These are phyloP conservation scores for Dryas drummondii DNA, from an alignment of 306 rosid species.

Conservation along the genomic window DNA sequence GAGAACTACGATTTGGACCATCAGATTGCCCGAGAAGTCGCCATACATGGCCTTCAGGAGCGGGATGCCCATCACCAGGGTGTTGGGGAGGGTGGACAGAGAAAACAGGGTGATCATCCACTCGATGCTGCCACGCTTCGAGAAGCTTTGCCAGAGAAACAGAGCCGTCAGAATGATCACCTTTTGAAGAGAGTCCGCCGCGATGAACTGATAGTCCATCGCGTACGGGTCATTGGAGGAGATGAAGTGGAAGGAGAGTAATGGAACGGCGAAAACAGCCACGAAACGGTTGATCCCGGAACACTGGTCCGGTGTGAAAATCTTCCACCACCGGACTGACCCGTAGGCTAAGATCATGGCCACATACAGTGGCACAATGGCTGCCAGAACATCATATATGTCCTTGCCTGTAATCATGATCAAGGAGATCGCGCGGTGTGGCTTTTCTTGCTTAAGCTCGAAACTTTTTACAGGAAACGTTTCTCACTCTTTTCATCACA, in stretches of 20 bases:
- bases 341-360: conserved; percentile 84
- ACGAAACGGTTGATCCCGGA: conserved; percentile 88
- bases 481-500: background rate
- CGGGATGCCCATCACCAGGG: conserved; percentile 89
- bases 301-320: conserved; percentile 84
- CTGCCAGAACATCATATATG: conserved; percentile 72
- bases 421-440: background rate
- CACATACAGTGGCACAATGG: conserved; percentile 75
- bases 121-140: conserved; percentile 54
- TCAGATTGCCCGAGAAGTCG: conserved; percentile 59
- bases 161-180: conserved; percentile 59
- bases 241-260: conserved; percentile 81
- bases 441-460: too few relatives aligned
- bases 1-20: conserved; percentile 84
- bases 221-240: conserved; percentile 74
- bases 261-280: conserved; percentile 75
- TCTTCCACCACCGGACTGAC: conserved; percentile 84
- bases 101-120: conserved; percentile 89
- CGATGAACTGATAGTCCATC: conserved; percentile 78
- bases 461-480: too few relatives aligned
- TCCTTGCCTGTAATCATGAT: conserved; percentile 75
- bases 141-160: conserved; percentile 67
- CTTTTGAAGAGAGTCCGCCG: conserved; percentile 82
- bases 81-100: conserved; percentile 82
- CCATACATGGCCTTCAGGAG: conserved; percentile 83